These are phyloP conservation scores for Mycena vitilis DNA, from an alignment of 768 basidiomycete genomes.

Conservation along the genomic window DNA sequence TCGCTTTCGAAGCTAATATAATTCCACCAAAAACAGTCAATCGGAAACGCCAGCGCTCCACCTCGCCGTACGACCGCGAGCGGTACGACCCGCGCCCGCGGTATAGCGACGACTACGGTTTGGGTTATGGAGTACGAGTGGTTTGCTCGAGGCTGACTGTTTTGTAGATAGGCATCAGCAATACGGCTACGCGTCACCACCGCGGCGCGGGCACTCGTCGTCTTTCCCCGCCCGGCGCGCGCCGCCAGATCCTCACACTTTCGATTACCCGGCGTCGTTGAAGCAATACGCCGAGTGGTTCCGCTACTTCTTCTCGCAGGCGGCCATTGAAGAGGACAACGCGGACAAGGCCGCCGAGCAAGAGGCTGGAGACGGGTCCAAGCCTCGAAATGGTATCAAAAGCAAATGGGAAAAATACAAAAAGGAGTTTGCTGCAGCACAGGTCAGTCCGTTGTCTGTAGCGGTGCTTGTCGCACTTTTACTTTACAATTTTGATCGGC, in stretches of 20 bases:
- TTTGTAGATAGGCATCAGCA: slow-evolving; percentile 56
- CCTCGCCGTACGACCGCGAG: slow-evolving; percentile 86
- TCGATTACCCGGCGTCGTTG: slow-evolving; percentile 83
- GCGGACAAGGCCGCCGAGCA: slow-evolving; percentile 87
- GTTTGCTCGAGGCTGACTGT: slow-evolving; percentile 20
- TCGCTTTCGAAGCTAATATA: slow-evolving; percentile 15
- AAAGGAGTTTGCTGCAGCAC: slow-evolving; percentile 86
- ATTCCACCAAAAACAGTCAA: slow-evolving; percentile 52
- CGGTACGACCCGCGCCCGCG: slow-evolving; percentile 86
- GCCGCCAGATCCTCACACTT: slow-evolving; percentile 83
- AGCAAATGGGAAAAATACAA: slow-evolving; percentile 93
- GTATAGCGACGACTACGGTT: slow-evolving; percentile 87
- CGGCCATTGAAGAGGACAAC: slow-evolving; percentile 85
- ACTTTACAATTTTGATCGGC: slow-evolving; percentile 36
- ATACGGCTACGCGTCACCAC: slow-evolving; percentile 69
- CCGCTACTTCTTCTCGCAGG: slow-evolving; percentile 77
- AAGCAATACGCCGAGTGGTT: slow-evolving; percentile 94
- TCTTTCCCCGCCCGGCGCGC: slow-evolving; percentile 66
- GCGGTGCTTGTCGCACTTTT: slow-evolving; percentile 31
- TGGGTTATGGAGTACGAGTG: slow-evolving; percentile 37
- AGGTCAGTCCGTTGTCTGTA: slow-evolving; percentile 68
- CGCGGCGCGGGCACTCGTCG: slow-evolving; percentile 67
- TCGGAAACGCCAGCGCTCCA: slow-evolving; percentile 84
- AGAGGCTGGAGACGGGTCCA: slow-evolving; percentile 84
- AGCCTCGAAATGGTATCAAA: slow-evolving; percentile 87